phyloP scores from a whole-genome alignment of 2,329 filamentous ascomycete species.

The Trichophyton rubrum region DNA sequence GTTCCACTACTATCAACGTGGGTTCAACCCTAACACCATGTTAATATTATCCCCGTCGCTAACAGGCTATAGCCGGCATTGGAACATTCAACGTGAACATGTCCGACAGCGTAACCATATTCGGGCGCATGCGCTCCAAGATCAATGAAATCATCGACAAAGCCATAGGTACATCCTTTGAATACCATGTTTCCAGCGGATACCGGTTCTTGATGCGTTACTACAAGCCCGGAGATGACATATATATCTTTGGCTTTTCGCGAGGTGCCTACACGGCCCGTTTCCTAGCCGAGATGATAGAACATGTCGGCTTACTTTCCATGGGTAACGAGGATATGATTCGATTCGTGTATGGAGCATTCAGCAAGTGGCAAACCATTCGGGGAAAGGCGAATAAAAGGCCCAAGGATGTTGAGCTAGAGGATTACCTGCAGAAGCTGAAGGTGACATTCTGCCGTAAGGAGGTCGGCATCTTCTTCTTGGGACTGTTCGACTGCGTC shows the following conservation, averaged over 20 bases:
- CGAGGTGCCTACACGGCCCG: conserved; percentile 43
- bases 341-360: conserved; percentile 34
- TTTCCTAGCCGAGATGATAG: conserved; percentile 42
- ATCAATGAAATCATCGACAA: conserved; percentile 12
- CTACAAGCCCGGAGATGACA: conserved; percentile 39
- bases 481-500: conserved; percentile 46
- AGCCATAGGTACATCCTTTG: conserved; percentile 27
- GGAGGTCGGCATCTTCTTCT: conserved; percentile 39
- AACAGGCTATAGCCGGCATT: conserved; percentile 11
- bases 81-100: conserved; percentile 12
- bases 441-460: conserved; percentile 38
- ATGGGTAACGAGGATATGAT: conserved; percentile 45
- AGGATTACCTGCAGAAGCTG: conserved; percentile 31
- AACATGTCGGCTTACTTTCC: conserved; percentile 38
- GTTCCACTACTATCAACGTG: conserved; percentile 17
- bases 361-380: conserved; percentile 23
- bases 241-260: conserved; percentile 45
- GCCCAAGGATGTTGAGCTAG: conserved; percentile 12
- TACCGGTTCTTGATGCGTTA: conserved; percentile 46
- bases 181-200: conserved; percentile 41
- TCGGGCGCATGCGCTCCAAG: conserved; percentile 10
- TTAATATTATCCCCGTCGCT: neutral
- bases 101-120: conserved; percentile 6
- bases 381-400: conserved; percentile 19
- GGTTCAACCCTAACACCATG: neutral